Conservation (phyloP, 176 grass and related monocot species). For the Sorghum bicolor region Sorghum_bicolor_NCBIv3 NC_012870.2:56071501-56072000, state of each 20-base stretch:
- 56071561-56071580: background rate
- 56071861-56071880: background rate
- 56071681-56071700: background rate
- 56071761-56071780: background rate
- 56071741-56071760: background rate
- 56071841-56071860: background rate
- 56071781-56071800: background rate
- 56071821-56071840: background rate
- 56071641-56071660: background rate
- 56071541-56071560: background rate
- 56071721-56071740: background rate
- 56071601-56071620: background rate
- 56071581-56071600: background rate
- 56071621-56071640: background rate
- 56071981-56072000: background rate
- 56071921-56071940: background rate
- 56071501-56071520: background rate
- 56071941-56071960: too few species aligned
- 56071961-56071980: conserved; percentile 4
- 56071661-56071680: background rate
- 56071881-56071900: background rate
- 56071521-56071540: background rate
- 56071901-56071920: background rate
- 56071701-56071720: background rate
- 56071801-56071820: background rate